Conservation (phyloP, 2,329 filamentous ascomycete species). For the Cyphellophora attinorum region DNA sequence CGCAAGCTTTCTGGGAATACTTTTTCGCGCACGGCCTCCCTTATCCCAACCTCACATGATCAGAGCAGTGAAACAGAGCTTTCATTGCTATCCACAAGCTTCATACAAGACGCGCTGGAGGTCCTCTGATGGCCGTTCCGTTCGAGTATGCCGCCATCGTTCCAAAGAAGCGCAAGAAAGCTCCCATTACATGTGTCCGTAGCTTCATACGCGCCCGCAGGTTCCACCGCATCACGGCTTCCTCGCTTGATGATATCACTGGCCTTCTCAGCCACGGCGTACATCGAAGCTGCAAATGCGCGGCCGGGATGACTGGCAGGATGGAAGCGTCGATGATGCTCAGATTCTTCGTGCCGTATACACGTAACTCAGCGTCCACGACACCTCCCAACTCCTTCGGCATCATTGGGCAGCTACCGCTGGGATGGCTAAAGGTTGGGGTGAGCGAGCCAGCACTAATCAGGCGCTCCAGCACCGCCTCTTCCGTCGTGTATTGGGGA, state of each 20-base stretch:
- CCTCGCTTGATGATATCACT: conserved; percentile 21
- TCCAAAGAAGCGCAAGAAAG: no score
- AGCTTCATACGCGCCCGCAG: no score
- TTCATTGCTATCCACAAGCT: no score
- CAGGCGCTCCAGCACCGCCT: conserved; percentile 7
- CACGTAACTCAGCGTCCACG: conserved; percentile 21
- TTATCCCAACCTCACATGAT: no score
- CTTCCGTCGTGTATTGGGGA: conserved; percentile 5
- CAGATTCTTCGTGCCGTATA: conserved; percentile 23
- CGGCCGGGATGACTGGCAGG: conserved; percentile 25
- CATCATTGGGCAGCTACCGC: conserved; percentile 1
- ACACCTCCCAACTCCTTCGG: conserved; percentile 17
- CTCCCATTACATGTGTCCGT: no score
- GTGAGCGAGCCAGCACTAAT: not conserved
- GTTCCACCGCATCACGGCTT: no score
- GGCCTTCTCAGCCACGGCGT: conserved; percentile 25
- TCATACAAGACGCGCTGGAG: no score
- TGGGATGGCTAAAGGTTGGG: conserved; percentile 6
- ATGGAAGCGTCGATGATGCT: conserved; percentile 26
- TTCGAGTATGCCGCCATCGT: no score
- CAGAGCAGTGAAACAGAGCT: no score
- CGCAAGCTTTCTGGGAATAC: no score
- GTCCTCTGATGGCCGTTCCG: no score
- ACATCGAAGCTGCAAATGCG: conserved; percentile 29
- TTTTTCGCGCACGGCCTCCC: no score